Evolutionary conservation across 2,329 filamentous ascomycete species (phyloP).

Genomic region (Aspergillus transmontanensis): DNA sequence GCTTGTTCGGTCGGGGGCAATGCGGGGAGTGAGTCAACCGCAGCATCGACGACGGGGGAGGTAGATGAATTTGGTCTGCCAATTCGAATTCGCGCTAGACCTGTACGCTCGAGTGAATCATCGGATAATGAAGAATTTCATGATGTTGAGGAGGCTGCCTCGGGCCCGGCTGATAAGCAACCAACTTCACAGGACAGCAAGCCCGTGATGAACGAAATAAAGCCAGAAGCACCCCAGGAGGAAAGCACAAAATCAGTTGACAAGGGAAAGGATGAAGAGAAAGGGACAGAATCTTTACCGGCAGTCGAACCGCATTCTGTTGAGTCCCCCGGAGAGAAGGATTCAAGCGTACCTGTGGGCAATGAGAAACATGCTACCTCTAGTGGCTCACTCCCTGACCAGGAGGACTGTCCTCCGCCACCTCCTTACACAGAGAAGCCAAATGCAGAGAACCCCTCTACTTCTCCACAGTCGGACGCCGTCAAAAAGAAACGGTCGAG

Average conservation of each 20-base stretch:
- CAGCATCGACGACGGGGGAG: slow-evolving; percentile 22
- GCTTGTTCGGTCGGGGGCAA: slow-evolving; percentile 11
- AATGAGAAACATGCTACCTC: slow-evolving; percentile 9
- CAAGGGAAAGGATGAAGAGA: slow-evolving; percentile 5
- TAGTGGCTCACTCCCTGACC: background rate
- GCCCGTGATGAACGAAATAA: background rate
- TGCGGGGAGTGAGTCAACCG: slow-evolving; percentile 7
- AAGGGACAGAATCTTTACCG: slow-evolving; percentile 7
- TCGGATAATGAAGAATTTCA: slow-evolving; percentile 24
- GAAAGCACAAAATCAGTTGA: background rate
- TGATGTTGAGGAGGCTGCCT: slow-evolving; percentile 19
- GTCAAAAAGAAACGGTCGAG: slow-evolving; percentile 27
- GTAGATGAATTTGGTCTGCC: slow-evolving; percentile 45
- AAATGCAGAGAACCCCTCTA: slow-evolving; percentile 6
- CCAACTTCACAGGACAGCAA: slow-evolving; percentile 1
- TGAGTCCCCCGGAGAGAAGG: slow-evolving; percentile 3
- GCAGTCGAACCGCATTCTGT: slow-evolving; percentile 2
- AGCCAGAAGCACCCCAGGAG: background rate
- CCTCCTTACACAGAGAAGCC: slow-evolving; percentile 20
- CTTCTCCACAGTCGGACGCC: slow-evolving; percentile 16
- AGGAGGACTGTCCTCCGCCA: slow-evolving; percentile 14
- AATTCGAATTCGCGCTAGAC: slow-evolving; percentile 30
- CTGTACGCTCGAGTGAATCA: slow-evolving; percentile 19
- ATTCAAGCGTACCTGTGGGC: background rate
- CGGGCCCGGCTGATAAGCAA: background rate